phyloP scores from a whole-genome alignment of 2,329 filamentous ascomycete species.

The Hirsutella rhossiliensis region DNA sequence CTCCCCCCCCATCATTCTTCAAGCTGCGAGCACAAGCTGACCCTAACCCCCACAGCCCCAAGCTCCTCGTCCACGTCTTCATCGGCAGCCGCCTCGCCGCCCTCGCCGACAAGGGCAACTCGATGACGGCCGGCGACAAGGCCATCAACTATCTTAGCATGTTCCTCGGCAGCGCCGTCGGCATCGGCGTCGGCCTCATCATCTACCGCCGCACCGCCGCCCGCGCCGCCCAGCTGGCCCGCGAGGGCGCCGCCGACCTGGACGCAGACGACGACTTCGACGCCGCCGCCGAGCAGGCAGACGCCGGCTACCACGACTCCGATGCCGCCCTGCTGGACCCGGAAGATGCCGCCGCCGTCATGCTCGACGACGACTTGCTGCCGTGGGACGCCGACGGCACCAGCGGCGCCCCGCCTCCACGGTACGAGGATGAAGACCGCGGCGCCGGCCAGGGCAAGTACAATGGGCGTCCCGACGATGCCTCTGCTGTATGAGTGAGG shows the following conservation, averaged over 20 bases:
- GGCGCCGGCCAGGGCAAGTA: neutral
- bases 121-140: constrained; percentile 71
- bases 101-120: constrained; percentile 70
- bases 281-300: constrained; percentile 18
- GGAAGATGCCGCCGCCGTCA: constrained; percentile 38
- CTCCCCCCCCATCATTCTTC: neutral
- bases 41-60: constrained; percentile 42
- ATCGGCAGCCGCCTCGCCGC: constrained; percentile 74
- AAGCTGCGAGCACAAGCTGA: neutral
- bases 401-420: constrained; percentile 13
- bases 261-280: constrained; percentile 4
- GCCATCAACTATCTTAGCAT: constrained; percentile 78
- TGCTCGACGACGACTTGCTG: constrained; percentile 48
- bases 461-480: neutral
- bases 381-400: constrained; percentile 33
- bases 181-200: constrained; percentile 65
- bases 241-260: constrained; percentile 24
- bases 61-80: constrained; percentile 84
- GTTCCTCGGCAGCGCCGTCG: constrained; percentile 55
- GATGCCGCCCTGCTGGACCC: constrained; percentile 33
- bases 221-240: constrained; percentile 44
- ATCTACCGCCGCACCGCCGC: constrained; percentile 68
- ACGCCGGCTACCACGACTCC: constrained; percentile 28
- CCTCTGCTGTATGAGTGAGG: neutral
- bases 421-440: constrained; percentile 17